phyloP scores from a whole-genome alignment of 306 rosid genomes.

The Acacia acuminata region DNA sequence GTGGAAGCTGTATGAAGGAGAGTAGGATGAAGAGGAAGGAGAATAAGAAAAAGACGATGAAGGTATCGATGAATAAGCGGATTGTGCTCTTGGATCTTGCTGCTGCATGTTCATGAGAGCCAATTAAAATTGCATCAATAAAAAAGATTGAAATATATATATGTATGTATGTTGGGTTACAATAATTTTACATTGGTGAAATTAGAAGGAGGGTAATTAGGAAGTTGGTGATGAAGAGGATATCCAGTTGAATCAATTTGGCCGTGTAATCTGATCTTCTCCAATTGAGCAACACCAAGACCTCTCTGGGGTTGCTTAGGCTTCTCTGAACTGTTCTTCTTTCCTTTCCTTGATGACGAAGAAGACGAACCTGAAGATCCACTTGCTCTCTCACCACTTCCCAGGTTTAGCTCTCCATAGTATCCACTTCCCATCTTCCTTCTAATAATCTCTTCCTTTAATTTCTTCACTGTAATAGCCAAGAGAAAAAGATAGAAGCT shows the following conservation, averaged over 20 bases:
- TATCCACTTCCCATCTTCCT: conserved; percentile 64
- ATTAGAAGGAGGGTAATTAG: conserved; percentile 52
- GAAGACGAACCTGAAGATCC: conserved; percentile 52
- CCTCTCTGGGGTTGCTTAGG: conserved; percentile 99
- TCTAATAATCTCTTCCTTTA: background rate
- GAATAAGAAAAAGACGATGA: conserved; percentile 78
- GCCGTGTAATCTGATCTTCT: conserved; percentile 97
- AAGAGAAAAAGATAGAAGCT: conserved; percentile 17
- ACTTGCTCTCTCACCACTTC: conserved; percentile 48
- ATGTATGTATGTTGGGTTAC: background rate
- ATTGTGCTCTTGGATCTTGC: conserved; percentile 75
- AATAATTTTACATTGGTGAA: conserved; percentile 51
- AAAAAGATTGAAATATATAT: background rate
- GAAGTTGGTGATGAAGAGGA: conserved; percentile 45
- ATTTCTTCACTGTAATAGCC: conserved; percentile 8
- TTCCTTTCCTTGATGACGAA: conserved; percentile 65
- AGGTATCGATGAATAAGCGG: conserved; percentile 63
- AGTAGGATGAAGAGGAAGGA: conserved; percentile 73
- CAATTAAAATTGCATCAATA: background rate
- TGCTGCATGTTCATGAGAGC: conserved; percentile 30
- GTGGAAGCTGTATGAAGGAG: conserved; percentile 72
- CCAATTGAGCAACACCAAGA: conserved; percentile 96
- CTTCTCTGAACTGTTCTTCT: conserved; percentile 79
- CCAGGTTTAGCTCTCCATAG: conserved; percentile 87
- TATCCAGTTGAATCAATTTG: conserved; percentile 49